Evolutionary conservation across 2,329 filamentous ascomycete genomes (phyloP).

Genomic region (Mycocentrospora acerina): DNA sequence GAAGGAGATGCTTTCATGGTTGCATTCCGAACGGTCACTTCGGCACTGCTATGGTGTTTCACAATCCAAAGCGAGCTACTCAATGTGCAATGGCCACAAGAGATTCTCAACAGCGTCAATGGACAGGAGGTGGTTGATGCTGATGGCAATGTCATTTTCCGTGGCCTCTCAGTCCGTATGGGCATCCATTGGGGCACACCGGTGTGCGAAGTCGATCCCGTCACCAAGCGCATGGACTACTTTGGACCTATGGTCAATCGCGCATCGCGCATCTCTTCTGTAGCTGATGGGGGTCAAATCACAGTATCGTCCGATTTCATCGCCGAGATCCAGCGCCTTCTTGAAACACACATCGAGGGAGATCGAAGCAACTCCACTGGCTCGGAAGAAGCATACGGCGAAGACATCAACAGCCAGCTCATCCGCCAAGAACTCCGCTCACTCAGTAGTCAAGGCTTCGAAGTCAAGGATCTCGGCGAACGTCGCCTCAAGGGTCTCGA

Average conservation of each 20-base stretch:
- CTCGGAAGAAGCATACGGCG: constrained; percentile 72
- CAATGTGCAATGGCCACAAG: constrained; percentile 88
- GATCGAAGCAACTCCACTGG: constrained; percentile 68
- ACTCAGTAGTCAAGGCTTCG: constrained; percentile 87
- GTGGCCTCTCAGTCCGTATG: constrained; percentile 93
- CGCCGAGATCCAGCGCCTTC: constrained; percentile 86
- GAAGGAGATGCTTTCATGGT: constrained; percentile 99
- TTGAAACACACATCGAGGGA: constrained; percentile 86
- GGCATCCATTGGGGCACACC: constrained; percentile 94
- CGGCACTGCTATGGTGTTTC: constrained; percentile 93
- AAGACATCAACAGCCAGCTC: constrained; percentile 71
- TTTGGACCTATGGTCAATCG: constrained; percentile 99
- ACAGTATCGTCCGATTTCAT: constrained; percentile 97
- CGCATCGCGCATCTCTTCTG: constrained; percentile 87
- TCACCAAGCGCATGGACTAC: constrained; percentile 98
- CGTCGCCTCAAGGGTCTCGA: constrained; percentile 95
- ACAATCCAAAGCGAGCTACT: constrained; percentile 86
- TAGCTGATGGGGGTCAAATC: constrained; percentile 95
- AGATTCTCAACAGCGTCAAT: constrained; percentile 83
- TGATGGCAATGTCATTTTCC: constrained; percentile 87
- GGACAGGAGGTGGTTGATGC: constrained; percentile 81
- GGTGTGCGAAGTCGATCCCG: constrained; percentile 92
- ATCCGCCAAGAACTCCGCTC: constrained; percentile 87
- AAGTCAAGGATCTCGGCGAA: constrained; percentile 95
- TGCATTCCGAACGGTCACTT: constrained; percentile 93